These are phyloP conservation scores for Cadophora luteo-olivacea DNA, from an alignment of 2,329 filamentous ascomycete genomes.

Conservation along the genomic window DNA sequence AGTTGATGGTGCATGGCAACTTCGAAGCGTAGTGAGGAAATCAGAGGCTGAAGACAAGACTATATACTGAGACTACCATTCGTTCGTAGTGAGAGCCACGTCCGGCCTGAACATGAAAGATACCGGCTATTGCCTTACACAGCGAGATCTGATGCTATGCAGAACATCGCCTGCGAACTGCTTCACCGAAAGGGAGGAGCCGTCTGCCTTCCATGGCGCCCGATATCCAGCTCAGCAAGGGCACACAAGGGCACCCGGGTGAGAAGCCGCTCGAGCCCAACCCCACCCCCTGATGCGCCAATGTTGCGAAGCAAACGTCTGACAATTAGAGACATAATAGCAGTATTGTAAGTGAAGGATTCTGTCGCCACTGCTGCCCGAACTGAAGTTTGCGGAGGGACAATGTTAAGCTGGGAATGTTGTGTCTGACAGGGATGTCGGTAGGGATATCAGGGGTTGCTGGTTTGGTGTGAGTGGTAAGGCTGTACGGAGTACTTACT, in stretches of 20 bases:
- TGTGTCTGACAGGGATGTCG: neutral
- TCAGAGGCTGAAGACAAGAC: constrained; percentile 9
- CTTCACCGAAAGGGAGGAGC: constrained; percentile 13
- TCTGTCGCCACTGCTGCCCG: neutral
- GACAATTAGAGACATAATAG: neutral
- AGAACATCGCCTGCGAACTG: constrained; percentile 17
- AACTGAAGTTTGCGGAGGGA: neutral
- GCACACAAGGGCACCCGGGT: neutral
- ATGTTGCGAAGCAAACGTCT: constrained; percentile 6
- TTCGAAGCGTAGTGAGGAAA: neutral
- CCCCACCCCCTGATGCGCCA: neutral
- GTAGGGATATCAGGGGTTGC: neutral
- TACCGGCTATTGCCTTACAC: constrained; percentile 4
- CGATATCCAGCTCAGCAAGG: constrained; percentile 11
- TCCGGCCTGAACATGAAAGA: neutral
- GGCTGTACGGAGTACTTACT: constrained; percentile 13
- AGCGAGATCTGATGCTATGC: constrained; percentile 8
- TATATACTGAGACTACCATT: constrained; percentile 19
- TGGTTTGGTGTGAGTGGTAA: neutral
- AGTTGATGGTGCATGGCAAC: constrained; percentile 18
- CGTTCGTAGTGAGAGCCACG: neutral
- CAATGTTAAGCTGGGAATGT: neutral
- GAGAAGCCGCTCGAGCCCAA: constrained; percentile 5
- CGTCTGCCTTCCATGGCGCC: constrained; percentile 10
- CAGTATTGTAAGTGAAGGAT: constrained; percentile 2